Evolutionary conservation across 768 basidiomycete genomes (phyloP), one percentile per base, ranked within the genome.

Genomic region (Boletus eberwhitei): DNA sequence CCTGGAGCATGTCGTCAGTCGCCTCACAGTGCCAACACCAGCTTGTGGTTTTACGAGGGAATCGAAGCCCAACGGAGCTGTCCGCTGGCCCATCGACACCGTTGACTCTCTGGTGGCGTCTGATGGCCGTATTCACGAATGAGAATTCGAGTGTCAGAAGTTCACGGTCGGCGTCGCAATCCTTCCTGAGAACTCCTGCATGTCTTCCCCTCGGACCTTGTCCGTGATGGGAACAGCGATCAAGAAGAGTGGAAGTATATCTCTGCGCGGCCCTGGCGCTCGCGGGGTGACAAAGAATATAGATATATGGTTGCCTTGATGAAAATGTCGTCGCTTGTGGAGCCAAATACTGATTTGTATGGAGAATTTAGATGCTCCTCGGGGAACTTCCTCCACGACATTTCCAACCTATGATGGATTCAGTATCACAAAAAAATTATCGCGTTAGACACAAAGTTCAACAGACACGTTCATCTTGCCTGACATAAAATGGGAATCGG

Each of bases 181-280:
- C 26, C 17, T 11, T 31, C 42, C 35, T 49, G 52, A 17, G 32
- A 52, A 41, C n/a, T 31, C 39, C 29, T 14, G 35, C 5, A 24
- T 31, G 50, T 29, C 45, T 53, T 54, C 55, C 51, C 42, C 41
- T 51, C 54, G 48, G 44, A 40, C 40, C 40, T 37, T 39, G 17
- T 42, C 14, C 19, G 17, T 3, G 42, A 46, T 43, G 55, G 22
- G 38, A 51, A 53, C 31, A 58, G 42, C 42, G 39, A 41, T 34
- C 58, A 80, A 79, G 48, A 93, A 93, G 70, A 95, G 95, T 51
- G 84, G 83, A 74, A 93, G 93, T 36, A 93, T 94, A 67, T 96
- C 92, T 55, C 82, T 80, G 54, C 90, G 87, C 52, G 91, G 93
- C 71, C 97, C 95, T 9, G 57, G 32, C 39, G 17, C 32, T 46